Percentiles rank a stretch among this genome's conserved stretches.
These are phyloP conservation scores for Cyclostephanos tholiformis DNA, from an alignment of 108 stramenopile species.

Conservation along the genomic window DNA sequence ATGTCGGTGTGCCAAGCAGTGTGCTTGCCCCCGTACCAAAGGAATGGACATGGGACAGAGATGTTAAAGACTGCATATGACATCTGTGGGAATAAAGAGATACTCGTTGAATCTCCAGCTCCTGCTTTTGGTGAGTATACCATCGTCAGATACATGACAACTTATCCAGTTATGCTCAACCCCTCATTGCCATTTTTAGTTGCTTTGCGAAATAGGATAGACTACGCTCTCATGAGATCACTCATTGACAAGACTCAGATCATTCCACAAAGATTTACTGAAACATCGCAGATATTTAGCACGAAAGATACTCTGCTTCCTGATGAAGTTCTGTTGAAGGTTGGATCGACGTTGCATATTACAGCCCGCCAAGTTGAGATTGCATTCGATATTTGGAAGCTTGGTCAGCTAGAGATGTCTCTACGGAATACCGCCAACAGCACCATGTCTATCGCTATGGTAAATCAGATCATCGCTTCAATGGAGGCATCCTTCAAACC, in stretches of 20 bases:
- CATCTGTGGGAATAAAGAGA: conserved; percentile 51
- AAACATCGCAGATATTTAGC: conserved; percentile 29
- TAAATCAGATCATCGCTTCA: conserved; percentile 4
- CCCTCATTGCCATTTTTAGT: background rate
- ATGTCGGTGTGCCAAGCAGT: conserved; percentile 76
- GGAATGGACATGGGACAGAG: conserved; percentile 76
- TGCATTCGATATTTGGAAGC: conserved; percentile 65
- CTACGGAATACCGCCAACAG: conserved; percentile 11
- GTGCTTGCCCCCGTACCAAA: conserved; percentile 77
- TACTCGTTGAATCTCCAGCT: conserved; percentile 83
- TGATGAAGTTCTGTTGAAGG: conserved; percentile 38
- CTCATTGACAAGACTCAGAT: conserved; percentile 3
- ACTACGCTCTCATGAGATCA: conserved; percentile 43
- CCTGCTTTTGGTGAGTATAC: conserved; percentile 55
- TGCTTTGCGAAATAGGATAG: conserved; percentile 63
- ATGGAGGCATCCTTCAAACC: conserved; percentile 35
- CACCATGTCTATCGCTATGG: conserved; percentile 1
- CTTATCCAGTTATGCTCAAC: background rate
- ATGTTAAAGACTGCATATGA: conserved; percentile 60
- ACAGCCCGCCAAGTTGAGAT: conserved; percentile 66
- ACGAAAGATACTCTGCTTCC: conserved; percentile 22
- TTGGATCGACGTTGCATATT: conserved; percentile 53
- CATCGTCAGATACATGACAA: background rate
- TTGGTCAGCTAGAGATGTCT: conserved; percentile 25
- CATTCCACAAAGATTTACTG: conserved; percentile 15